Evolutionary conservation across 306 rosid genomes (phyloP).

Genomic region (Alnus glutinosa): DNA sequence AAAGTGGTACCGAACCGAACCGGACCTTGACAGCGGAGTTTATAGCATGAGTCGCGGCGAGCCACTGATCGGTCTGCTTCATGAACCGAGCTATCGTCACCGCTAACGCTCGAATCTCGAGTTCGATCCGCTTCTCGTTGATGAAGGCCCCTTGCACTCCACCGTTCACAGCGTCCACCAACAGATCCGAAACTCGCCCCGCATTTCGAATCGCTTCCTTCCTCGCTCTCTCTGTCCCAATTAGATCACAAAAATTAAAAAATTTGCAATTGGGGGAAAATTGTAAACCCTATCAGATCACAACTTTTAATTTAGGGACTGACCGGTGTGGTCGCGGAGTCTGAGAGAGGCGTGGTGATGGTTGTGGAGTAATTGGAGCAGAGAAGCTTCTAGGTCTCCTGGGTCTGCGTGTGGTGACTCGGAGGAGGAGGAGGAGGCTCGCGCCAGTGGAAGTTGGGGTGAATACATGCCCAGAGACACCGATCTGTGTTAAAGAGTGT

Average conservation of each 20-base stretch:
- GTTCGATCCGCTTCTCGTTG: constrained; percentile 78
- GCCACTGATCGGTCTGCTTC: constrained; percentile 94
- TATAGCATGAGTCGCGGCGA: constrained; percentile 64
- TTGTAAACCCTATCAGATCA: not conserved
- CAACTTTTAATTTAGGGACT: not conserved
- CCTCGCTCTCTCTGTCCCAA: constrained; percentile 60
- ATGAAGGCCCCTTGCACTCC: constrained; percentile 72
- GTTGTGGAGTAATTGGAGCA: constrained; percentile 48
- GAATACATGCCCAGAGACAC: constrained; percentile 20
- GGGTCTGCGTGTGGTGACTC: constrained; percentile 33
- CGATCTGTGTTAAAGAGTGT: no score
- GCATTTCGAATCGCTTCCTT: constrained; percentile 68
- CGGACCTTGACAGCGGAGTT: constrained; percentile 80
- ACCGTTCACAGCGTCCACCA: constrained; percentile 82
- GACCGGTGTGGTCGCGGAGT: constrained; percentile 58
- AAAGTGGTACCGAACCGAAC: not conserved
- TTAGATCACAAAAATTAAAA: not conserved
- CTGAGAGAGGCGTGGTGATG: constrained; percentile 53
- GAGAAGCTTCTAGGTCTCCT: constrained; percentile 55
- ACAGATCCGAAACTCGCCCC: constrained; percentile 57
- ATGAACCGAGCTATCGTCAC: constrained; percentile 58
- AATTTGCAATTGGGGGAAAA: not conserved
- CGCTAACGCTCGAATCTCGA: constrained; percentile 69
- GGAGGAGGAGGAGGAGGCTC: constrained; percentile 21
- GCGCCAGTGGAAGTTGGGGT: constrained; percentile 31